These are phyloP conservation scores for Neurospora sublineolata DNA, from an alignment of 495 filamentous ascomycete genomes.

Conservation along the genomic window DNA sequence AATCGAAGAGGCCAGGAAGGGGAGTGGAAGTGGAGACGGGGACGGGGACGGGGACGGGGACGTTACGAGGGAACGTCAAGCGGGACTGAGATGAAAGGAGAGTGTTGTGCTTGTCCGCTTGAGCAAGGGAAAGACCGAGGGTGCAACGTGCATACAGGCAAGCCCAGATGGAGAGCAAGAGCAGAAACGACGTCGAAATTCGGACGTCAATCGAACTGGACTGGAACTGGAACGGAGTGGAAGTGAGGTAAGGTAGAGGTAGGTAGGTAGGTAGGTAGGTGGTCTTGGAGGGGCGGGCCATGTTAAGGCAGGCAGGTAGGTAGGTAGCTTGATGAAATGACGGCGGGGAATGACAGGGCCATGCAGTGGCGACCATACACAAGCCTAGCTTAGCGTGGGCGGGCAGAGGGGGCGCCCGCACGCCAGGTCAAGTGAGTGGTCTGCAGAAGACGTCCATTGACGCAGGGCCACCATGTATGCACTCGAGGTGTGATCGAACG, in stretches of 20 bases:
- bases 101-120: neutral
- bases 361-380: slow-evolving; percentile 24
- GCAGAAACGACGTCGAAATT: slow-evolving; percentile 8
- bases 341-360: slow-evolving; percentile 28
- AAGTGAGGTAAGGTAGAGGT: neutral
- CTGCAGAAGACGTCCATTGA: neutral
- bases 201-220: slow-evolving; percentile 14
- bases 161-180: neutral
- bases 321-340: slow-evolving; percentile 25
- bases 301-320: slow-evolving; percentile 13
- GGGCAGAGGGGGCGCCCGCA: slow-evolving; percentile 18
- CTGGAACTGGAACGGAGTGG: neutral
- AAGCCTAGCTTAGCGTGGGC: slow-evolving; percentile 18
- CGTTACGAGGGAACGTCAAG: neutral
- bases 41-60: neutral
- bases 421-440: slow-evolving; percentile 20
- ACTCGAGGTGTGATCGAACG: slow-evolving; percentile 9
- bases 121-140: neutral
- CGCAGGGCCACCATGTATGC: slow-evolving; percentile 8
- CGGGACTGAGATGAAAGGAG: neutral
- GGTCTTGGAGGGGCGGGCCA: slow-evolving; percentile 27
- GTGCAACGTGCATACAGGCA: neutral
- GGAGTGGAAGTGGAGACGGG: neutral
- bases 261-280: neutral
- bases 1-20: neutral